Conservation (phyloP, 352 stramenopile species). For the Phytophthora sp. region DNA sequence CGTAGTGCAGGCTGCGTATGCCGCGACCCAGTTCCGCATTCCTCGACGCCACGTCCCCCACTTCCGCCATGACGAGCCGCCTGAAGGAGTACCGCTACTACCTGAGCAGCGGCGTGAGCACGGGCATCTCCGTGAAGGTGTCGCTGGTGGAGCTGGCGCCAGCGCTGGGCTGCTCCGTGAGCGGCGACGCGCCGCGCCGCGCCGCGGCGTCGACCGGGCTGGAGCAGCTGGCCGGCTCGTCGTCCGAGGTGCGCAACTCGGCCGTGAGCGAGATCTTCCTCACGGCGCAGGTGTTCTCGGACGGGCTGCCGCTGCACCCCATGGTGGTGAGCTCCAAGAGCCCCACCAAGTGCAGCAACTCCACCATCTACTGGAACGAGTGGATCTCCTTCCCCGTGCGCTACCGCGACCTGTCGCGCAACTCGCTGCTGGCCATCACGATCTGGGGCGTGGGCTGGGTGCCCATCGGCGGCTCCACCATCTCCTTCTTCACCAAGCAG, state of each 20-base stretch:
- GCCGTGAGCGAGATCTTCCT: conserved; percentile 88
- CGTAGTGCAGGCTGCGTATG: too few species aligned
- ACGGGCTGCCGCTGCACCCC: conserved; percentile 79
- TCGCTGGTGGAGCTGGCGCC: conserved; percentile 78
- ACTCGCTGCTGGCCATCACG: conserved; percentile 84
- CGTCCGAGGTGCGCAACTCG: conserved; percentile 83
- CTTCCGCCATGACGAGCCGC: conserved; percentile 61
- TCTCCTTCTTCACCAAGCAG: conserved; percentile 89
- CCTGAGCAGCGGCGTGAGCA: conserved; percentile 85
- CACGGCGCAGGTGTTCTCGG: conserved; percentile 88
- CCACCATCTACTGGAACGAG: conserved; percentile 89
- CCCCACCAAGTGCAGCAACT: conserved; percentile 87
- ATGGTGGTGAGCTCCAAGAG: conserved; percentile 88
- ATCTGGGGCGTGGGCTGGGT: conserved; percentile 87
- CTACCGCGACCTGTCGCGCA: conserved; percentile 87
- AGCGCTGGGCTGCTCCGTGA: conserved; percentile 50
- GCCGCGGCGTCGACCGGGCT: conserved; percentile 33
- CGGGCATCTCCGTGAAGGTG: conserved; percentile 81
- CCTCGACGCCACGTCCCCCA: neutral
- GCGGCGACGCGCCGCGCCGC: conserved; percentile 28
- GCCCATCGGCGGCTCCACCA: conserved; percentile 82
- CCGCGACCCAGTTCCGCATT: too few species aligned
- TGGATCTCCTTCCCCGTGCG: conserved; percentile 88
- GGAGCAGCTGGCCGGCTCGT: conserved; percentile 61
- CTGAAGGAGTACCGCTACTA: conserved; percentile 92